Evolutionary conservation across 768 basidiomycete genomes (phyloP), one percentile per base, ranked within the genome.

Genomic region (Boletus barrowsii): DNA sequence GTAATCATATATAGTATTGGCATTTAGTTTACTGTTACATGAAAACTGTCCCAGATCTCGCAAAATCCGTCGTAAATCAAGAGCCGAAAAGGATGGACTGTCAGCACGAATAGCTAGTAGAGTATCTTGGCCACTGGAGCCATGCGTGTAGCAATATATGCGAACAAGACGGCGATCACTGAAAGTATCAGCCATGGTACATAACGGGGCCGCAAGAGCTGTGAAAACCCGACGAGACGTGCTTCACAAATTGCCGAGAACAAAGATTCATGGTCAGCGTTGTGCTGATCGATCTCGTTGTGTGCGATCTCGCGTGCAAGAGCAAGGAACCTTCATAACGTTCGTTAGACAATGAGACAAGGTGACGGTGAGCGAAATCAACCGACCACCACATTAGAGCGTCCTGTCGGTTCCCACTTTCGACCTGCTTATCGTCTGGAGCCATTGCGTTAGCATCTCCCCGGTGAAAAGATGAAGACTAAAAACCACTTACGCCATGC

Each of bases 301-400:
- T 96, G 93, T 9, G 90, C 90, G 58, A 92, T 88, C 64, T 92
- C 92, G 66, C 95, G 93, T 0, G 93, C 93, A 14, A 95, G 75
- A 0, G 87, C 84, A 62, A 94, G 88, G 68, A 86, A 98, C 88
- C 88, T 54, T 30, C 17, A 4, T 7, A 49, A 26, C 9, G 14
- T 14, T 30, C 26, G 9, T 40, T 41, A 42, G 20, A 42, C 17
- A 14, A n/a, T 8, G 15, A 17, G 36, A 26, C 2, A 11, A 1
- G 4, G 13, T 15, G 18, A 15, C 22, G 26, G 24, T 10, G 10
- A 33, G 26, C 4, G 1, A 22, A 24, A n/a, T 20, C 22, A 32
- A 30, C 35, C 0, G 1, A 51, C 53, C 53, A 51, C 3, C 32
- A 51, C 9, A 44, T 29, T 20, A 9, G 42, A 5, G 50, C 50